Conservation (phyloP, 2,329 filamentous ascomycete species). For the Xylaria sp. region DNA sequence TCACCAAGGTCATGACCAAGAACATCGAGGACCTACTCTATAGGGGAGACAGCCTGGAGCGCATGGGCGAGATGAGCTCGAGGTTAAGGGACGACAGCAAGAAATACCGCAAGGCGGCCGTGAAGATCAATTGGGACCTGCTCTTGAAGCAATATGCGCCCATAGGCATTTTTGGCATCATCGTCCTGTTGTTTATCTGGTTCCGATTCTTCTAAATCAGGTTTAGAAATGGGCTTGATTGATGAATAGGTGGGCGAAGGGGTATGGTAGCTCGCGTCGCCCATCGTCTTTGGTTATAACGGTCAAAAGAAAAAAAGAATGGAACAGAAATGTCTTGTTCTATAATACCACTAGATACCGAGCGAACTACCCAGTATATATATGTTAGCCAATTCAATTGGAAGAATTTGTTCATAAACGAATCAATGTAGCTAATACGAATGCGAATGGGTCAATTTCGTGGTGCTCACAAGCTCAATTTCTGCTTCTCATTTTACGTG, state of each 20-base stretch:
- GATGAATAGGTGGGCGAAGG: background rate
- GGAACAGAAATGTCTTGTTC: background rate
- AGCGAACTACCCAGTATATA: background rate
- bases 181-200: slow-evolving; percentile 88
- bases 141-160: slow-evolving; percentile 97
- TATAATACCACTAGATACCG: slow-evolving; percentile 12
- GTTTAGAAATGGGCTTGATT: slow-evolving; percentile 6
- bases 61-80: slow-evolving; percentile 95
- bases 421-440: background rate
- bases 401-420: slow-evolving; percentile 1
- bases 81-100: slow-evolving; percentile 89
- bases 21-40: slow-evolving; percentile 99
- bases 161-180: slow-evolving; percentile 80
- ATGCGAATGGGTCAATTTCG: background rate
- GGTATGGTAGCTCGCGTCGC: background rate
- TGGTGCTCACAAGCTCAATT: background rate
- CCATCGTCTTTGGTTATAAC: background rate
- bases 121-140: slow-evolving; percentile 97
- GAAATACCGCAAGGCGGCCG: slow-evolving; percentile 92
- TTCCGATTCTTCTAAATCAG: slow-evolving; percentile 84
- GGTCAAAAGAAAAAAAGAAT: background rate
- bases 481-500: background rate
- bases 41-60: slow-evolving; percentile 90
- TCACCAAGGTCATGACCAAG: slow-evolving; percentile 99
- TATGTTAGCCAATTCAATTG: background rate